Evolutionary conservation across 371 early-diverging fungal genomes (phyloP).

Genomic region (Mycotypha africana): DNA sequence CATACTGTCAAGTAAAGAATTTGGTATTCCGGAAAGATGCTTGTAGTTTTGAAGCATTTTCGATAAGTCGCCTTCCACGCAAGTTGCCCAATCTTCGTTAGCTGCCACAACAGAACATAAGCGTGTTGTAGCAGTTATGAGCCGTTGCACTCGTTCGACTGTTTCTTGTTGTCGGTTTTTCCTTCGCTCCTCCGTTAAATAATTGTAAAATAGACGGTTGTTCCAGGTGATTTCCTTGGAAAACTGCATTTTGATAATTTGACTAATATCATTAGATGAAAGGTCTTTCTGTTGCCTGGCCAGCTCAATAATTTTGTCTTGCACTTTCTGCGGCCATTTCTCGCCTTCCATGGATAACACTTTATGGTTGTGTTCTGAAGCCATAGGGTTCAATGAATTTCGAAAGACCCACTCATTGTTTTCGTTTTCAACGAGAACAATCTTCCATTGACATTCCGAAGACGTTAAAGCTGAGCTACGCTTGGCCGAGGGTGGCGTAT

Average conservation of each 20-base stretch:
- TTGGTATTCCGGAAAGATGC: slow-evolving; percentile 1
- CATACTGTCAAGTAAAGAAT: slow-evolving; percentile 4
- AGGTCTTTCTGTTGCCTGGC: slow-evolving; percentile 24
- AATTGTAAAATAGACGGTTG: slow-evolving; percentile 55
- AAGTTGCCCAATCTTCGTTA: slow-evolving; percentile 36
- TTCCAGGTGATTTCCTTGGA: slow-evolving; percentile 57
- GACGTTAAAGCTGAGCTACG: no score
- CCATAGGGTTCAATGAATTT: no score
- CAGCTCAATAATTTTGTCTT: slow-evolving; percentile 37
- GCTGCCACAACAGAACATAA: slow-evolving; percentile 36
- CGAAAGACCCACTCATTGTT: no score
- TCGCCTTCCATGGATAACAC: background rate
- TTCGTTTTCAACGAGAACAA: no score
- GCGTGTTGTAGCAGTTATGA: slow-evolving; percentile 30
- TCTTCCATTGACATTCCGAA: no score
- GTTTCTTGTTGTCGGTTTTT: slow-evolving; percentile 40
- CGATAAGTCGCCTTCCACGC: slow-evolving; percentile 28
- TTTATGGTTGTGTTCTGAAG: background rate
- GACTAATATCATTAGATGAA: slow-evolving; percentile 33
- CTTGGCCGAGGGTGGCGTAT: no score
- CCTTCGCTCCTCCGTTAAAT: slow-evolving; percentile 50
- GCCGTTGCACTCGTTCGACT: slow-evolving; percentile 38
- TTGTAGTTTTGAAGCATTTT: slow-evolving; percentile 26
- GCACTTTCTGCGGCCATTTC: slow-evolving; percentile 36
- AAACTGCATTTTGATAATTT: slow-evolving; percentile 45